Evolutionary conservation across 2,329 filamentous ascomycete species (phyloP).

Genomic region (Aspergillus sojae): DNA sequence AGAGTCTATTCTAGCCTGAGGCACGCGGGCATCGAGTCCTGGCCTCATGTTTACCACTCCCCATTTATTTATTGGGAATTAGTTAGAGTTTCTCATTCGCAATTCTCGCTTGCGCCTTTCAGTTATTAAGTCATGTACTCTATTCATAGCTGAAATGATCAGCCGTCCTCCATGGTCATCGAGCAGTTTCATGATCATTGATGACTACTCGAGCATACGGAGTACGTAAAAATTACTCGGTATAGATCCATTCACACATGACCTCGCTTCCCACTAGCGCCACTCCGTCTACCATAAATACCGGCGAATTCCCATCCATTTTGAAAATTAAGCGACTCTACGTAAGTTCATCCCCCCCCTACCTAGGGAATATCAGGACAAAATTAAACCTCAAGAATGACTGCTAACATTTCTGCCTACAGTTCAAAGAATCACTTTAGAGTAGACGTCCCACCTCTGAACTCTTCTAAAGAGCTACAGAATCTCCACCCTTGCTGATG

Average conservation of each 20-base stretch:
- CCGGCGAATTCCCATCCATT: conserved; percentile 15
- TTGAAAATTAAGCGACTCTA: conserved; percentile 49
- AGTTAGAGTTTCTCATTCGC: too few species aligned
- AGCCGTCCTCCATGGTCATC: too few species aligned
- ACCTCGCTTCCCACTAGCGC: conserved; percentile 28
- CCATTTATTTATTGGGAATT: too few species aligned
- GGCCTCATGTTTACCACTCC: too few species aligned
- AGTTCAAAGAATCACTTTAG: conserved; percentile 91
- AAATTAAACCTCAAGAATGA: background rate
- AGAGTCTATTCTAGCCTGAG: too few species aligned
- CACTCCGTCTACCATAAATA: background rate
- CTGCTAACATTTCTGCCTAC: conserved; percentile 28
- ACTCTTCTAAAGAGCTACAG: conserved; percentile 90
- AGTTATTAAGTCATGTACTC: too few species aligned
- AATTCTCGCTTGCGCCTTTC: too few species aligned
- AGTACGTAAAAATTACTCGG: too few species aligned
- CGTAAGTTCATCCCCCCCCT: conserved; percentile 36
- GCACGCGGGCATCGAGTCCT: too few species aligned
- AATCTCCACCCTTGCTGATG: conserved; percentile 93
- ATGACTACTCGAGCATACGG: too few species aligned
- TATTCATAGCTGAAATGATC: too few species aligned
- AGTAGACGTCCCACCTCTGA: conserved; percentile 91
- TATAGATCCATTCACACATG: conserved; percentile 16
- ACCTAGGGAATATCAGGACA: conserved; percentile 17
- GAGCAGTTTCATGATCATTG: too few species aligned